Evolutionary conservation across 2,329 filamentous ascomycete genomes (phyloP), one percentile per base, ranked within the genome.

Genomic region (Hypoxylon sp.): DNA sequence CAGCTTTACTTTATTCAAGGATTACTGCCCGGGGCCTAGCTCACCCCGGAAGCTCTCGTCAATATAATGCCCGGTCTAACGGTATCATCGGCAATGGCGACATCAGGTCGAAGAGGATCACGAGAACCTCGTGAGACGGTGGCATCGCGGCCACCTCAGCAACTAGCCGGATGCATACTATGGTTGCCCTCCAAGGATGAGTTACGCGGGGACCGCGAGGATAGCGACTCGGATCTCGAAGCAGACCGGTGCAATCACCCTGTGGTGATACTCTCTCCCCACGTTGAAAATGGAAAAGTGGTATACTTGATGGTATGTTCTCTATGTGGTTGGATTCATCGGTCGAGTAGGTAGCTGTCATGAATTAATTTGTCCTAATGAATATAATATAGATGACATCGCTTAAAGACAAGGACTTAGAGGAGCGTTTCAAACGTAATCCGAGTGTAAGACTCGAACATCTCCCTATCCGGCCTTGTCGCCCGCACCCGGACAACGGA

Each of bases 191-290:
- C 32, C 13, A 69, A 63, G 28, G 30, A 48, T 3, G 62, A 63
- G 32, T 1, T 67, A 34, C 45, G 49, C 11, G 36, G 23, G 45
- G 45, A 41, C 19, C 46, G 46, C 36, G 56, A 50, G 13, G 58
- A 52, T 17, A 14, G 21, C 38, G 45, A 57, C n/a, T 63, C 65
- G 3, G 57, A 63, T 2, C 34, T 72, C 11, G 68, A 70, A 2
- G 59, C 56, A 21, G 73, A 69, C 3, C 58, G 61, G 17, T 74
- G 70, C 57, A 65, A 74, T 10, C 72, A 75, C 30, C 73, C 73
- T 13, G 69, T 75, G 3, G 71, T 75, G 11, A 61, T 75, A 1
- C 67, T 75, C 13, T 75, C 72, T 5, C 71, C 73, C 7, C 46
- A 62, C 9, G n/a, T 48, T 10, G 60, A 69, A 32, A 62, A 68